A percentile compares a stretch with the other conserved stretches of the same genome.
Evolutionary conservation across 805 yeast genomes (phyloP).

Genomic region (Teunomyces cretensis): DNA sequence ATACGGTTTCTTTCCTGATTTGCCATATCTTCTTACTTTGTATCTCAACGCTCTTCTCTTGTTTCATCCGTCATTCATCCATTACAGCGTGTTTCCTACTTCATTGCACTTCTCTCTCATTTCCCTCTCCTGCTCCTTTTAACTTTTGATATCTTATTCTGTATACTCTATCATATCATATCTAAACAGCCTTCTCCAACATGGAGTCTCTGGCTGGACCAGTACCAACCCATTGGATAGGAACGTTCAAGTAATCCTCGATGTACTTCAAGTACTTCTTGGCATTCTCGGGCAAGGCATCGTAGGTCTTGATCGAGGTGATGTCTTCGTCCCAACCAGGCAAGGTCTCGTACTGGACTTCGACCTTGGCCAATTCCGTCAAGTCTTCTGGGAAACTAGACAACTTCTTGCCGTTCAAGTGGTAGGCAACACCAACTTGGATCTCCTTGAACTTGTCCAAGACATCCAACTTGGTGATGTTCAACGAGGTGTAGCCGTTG

Average conservation of each 20-base stretch:
- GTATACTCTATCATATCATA: neutral
- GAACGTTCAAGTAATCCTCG: conserved; percentile 80
- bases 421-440: conserved; percentile 83
- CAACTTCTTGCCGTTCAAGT: conserved; percentile 71
- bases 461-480: conserved; percentile 94
- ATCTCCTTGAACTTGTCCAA: conserved; percentile 87
- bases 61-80: too few species aligned
- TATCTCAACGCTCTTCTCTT: too few species aligned
- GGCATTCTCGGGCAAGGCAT: conserved; percentile 85
- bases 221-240: conserved; percentile 96
- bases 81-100: too few species aligned
- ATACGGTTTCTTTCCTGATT: too few species aligned
- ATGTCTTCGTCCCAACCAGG: conserved; percentile 95
- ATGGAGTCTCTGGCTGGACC: conserved; percentile 96
- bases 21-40: too few species aligned
- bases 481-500: conserved; percentile 92
- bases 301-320: conserved; percentile 64
- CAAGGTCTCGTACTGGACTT: conserved; percentile 84
- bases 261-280: conserved; percentile 80
- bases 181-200: conserved; percentile 54
- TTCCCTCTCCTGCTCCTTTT: too few species aligned
- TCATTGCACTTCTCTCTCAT: too few species aligned
- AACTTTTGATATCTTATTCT: too few species aligned
- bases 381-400: conserved; percentile 92
- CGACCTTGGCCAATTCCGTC: conserved; percentile 77